Evolutionary conservation across 345 rosid genomes (phyloP), one percentile per base, ranked within the genome.

Genomic region (Populus euphratica): DNA sequence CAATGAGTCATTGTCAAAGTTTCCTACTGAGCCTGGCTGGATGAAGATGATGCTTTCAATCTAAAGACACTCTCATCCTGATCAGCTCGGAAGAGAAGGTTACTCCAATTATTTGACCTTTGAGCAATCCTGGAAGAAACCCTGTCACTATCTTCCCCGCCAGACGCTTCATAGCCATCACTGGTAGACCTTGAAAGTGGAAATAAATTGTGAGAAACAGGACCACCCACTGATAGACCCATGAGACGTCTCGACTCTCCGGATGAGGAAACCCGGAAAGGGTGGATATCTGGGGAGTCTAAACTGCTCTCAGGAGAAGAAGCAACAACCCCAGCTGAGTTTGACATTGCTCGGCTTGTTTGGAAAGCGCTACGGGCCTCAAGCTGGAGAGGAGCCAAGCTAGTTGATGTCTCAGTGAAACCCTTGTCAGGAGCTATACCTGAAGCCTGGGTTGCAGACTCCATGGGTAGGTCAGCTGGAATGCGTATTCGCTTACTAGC

Each of bases 291-390:
- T 2, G 95, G 97, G 0, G 99, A 96, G 72, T 93, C 98, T 78
- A 92, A 81, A 84, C 99, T 96, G 89, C 99, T 96, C 78, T 93
- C 99, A 12, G 99, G 97, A 68, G 99, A 96, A 74, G 97, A 96
- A 68, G 91, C 93, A 56, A 81, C 90, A 74, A 87, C 83, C 36
- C 91, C 93, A 68, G 82, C 90, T 0, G 93, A 89, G 71, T 92
- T 88, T 27, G 97, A 92, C 97, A 93, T 92, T 78, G 96, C 89
- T 39, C 84, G 83, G 83, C 97, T 93, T 62, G 98, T 90, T 79
- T 96, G 96, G 90, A 96, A 96, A 36, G 99, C 97, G 56, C 95
- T 93, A 72, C 91, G 82, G 44, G 99, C 99, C 84, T 93, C 99
- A 10, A 88, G 88, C 88, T 92, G 99, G 74, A 96, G 99, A 59